Conservation (phyloP, 768 basidiomycete genomes). For the Rhodosporidiobolus sp. region DNA sequence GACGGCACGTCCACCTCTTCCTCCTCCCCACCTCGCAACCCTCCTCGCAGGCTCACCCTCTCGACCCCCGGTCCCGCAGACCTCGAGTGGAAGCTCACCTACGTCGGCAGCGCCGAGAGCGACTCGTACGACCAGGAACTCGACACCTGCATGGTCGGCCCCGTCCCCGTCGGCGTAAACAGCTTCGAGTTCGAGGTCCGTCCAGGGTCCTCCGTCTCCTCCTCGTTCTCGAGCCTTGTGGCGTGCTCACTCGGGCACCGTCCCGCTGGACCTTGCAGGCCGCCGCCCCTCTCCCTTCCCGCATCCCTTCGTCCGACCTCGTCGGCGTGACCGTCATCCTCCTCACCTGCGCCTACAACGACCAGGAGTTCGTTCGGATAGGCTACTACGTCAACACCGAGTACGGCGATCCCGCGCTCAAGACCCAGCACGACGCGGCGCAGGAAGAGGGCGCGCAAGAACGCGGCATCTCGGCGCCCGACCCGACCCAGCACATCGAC, state of each 20-base stretch:
- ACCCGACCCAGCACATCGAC: conserved; percentile 54
- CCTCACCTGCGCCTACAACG: conserved; percentile 89
- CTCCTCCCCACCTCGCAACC: not conserved
- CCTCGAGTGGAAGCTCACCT: conserved; percentile 96
- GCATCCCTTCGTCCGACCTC: conserved; percentile 83
- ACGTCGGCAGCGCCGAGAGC: conserved; percentile 88
- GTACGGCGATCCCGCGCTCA: conserved; percentile 92
- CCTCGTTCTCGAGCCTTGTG: not conserved
- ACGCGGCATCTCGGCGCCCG: conserved; percentile 57
- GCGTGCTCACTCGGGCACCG: not conserved
- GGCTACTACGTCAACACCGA: conserved; percentile 99
- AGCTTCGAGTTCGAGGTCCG: conserved; percentile 82
- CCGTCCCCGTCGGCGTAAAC: conserved; percentile 93
- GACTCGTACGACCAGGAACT: conserved; percentile 94
- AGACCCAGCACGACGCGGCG: conserved; percentile 55
- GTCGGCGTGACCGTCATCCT: conserved; percentile 96
- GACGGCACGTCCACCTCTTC: conserved; percentile 61
- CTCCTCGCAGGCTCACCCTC: not conserved
- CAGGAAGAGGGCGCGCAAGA: conserved; percentile 49
- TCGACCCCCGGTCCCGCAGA: conserved; percentile 55
- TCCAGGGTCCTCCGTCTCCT: not conserved
- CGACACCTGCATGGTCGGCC: conserved; percentile 95
- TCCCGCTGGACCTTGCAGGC: conserved; percentile 50
- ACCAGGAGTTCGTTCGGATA: conserved; percentile 98
- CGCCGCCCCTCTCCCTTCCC: conserved; percentile 72